Percentiles rank a stretch among this genome's conserved stretches.
Conservation (phyloP, 345 rosid genomes). For the Bruguiera gymnorhiza region DNA sequence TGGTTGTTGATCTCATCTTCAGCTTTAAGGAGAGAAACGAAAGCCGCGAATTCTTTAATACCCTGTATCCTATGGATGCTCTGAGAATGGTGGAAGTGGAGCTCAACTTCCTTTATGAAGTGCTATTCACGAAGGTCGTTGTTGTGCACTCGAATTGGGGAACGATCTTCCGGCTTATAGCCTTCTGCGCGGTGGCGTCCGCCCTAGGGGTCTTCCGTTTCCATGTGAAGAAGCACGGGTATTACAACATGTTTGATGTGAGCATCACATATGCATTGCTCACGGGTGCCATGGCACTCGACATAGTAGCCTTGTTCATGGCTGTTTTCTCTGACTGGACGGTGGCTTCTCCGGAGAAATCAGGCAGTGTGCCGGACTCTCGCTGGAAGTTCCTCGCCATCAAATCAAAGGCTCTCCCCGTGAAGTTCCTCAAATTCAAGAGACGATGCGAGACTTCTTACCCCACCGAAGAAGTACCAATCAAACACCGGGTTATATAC, state of each 20-base stretch:
- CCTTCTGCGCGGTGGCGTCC: constrained; percentile 27
- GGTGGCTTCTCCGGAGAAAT: constrained; percentile 21
- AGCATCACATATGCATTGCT: constrained; percentile 50
- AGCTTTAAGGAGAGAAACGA: constrained; percentile 48
- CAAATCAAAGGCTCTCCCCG: not conserved
- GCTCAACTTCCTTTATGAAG: constrained; percentile 61
- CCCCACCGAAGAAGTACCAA: not conserved
- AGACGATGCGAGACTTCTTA: not conserved
- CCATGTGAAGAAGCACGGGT: constrained; percentile 23
- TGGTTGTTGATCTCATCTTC: constrained; percentile 53
- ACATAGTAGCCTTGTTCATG: constrained; percentile 41
- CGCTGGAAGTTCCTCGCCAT: not conserved
- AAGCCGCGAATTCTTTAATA: constrained; percentile 43
- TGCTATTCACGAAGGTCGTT: constrained; percentile 47
- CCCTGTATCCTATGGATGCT: constrained; percentile 32
- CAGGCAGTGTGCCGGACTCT: constrained; percentile 16
- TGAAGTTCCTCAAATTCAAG: constrained; percentile 20
- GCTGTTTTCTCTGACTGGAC: constrained; percentile 60
- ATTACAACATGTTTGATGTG: constrained; percentile 38
- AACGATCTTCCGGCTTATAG: constrained; percentile 21
- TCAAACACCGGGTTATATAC: constrained; percentile 17
- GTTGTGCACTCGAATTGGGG: constrained; percentile 40
- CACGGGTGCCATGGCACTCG: constrained; percentile 48
- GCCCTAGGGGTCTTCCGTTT: constrained; percentile 37
- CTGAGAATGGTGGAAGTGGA: constrained; percentile 51